Base-by-base conservation (phyloP, 345 rosid genomes). In the Noccaea caerulescens region DNA sequence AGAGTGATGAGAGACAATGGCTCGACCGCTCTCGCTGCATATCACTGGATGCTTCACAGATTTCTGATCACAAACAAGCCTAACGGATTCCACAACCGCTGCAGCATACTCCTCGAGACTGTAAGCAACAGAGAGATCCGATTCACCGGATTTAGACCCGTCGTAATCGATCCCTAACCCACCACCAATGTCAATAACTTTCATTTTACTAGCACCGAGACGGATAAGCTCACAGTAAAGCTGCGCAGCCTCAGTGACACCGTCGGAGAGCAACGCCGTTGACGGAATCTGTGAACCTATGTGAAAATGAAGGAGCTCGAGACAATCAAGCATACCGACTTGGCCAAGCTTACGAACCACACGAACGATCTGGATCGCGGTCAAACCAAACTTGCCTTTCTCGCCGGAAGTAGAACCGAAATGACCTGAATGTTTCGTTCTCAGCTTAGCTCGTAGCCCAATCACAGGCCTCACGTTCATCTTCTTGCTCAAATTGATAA, bases 321-420 rank as follows among this genome's bases (percentile, higher is more conserved):
- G 81, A 60, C 93, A 90, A 73, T 87, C 92, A 10, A 91, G 91
- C 98, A 93, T 88, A 8, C 89, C 92, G 0, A 56, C 76, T 53
- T 75, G 76, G 10, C 84, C 63, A 6, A 93, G 91, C 82, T 83
- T 84, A 79, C 61, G 62, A 54, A 88, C 91, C 1, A 93, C 98
- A 50, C 93, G 82, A 57, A 91, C 60, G 54, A 93, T 88, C 83
- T 91, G 96, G 55, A 70, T 70, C 5, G 97, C 87, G 0, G 87
- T 90, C 64, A 93, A 66, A 20, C 98, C 98, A 25, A 93, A 93
- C 76, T 93, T 93, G 47, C 98, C 97, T 57, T 85, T 91, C 83
- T 90, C 98, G n/a, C 98, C 98, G 0, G 97, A 93, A n/a, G 98
- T 93, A 1, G 94, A 85, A 12, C 98, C 97, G 59, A 93, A 93